Percentiles rank a stretch among this genome's conserved stretches.
phyloP scores from a whole-genome alignment of 129 eudicot species.

The Escallonia herrerae region DNA sequence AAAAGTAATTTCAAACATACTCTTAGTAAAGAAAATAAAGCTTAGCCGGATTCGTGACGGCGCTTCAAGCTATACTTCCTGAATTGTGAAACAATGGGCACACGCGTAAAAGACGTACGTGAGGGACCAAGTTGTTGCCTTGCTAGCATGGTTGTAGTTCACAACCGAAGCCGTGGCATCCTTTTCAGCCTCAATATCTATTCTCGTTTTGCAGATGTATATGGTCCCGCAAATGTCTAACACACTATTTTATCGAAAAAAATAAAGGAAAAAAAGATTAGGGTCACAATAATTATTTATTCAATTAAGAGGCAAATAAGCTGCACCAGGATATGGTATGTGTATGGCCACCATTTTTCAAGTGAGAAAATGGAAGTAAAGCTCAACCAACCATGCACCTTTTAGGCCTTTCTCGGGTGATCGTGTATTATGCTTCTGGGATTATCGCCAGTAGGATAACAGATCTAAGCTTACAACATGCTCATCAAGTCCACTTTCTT shows the following conservation, averaged over 20 bases:
- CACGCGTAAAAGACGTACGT: too few species aligned
- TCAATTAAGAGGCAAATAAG: constrained; percentile 1
- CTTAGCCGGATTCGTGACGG: too few species aligned
- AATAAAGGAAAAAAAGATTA: too few species aligned
- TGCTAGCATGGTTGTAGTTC: too few species aligned
- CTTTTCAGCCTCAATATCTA: constrained; percentile 17
- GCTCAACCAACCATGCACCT: constrained; percentile 2
- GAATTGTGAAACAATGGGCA: too few species aligned
- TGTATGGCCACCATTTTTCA: constrained; percentile 34
- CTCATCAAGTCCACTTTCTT: too few species aligned
- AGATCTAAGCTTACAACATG: neutral
- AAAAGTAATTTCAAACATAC: too few species aligned
- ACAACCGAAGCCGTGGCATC: constrained; percentile 20
- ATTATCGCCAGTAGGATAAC: too few species aligned
- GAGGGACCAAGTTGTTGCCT: too few species aligned
- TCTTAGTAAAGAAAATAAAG: too few species aligned
- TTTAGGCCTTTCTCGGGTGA: neutral
- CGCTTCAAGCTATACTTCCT: too few species aligned
- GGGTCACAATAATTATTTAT: neutral
- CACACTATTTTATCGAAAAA: constrained; percentile 11
- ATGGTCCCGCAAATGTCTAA: too few species aligned
- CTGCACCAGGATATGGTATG: constrained; percentile 10
- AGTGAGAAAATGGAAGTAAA: neutral
- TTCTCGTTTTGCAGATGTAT: neutral
- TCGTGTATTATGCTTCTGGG: neutral